Base-by-base conservation (phyloP, 2,329 filamentous ascomycete genomes). In the Pseudonectria buxi region DNA sequence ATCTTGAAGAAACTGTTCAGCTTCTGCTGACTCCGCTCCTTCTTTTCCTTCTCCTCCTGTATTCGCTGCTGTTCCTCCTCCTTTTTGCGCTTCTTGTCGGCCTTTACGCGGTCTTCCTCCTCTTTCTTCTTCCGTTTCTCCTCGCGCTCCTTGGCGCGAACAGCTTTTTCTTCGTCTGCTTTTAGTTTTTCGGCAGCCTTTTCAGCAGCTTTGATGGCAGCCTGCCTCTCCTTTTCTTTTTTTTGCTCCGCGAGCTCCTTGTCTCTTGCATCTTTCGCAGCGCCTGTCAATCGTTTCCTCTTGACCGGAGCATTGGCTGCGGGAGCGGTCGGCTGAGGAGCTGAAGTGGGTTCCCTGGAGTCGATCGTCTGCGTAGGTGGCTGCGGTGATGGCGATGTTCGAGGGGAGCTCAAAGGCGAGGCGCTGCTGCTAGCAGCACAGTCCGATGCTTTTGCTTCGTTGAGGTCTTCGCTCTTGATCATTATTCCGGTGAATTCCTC, bases 1-100 rank as follows among this genome's bases (percentile, higher is more conserved):
- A 52, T 44, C 32, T 59, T 64, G 51, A 74, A 74, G 51, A 74
- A 72, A 27, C 53, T 59, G 30, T 59, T 65, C 11, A 76, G 61
- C 40, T 56, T 67, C 47, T 59, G 60, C 56, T 69, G 72, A 34
- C 58, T 67, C 11, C 65, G 58, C n/a, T 65, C 63, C 52, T 69
- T 74, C 46, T 65, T 74, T 15, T 69, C 66, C 47, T 71, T 68
- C 30, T 65, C 63, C 25, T 65, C 59, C 40, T 62, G 56, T 2
- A 55, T 31, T 31, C 55, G 57, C 28, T 60, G 50, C 29, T 62
- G 50, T 35, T 70, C 68, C 28, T 73, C 69, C 27, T 74, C 71
- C 49, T 69, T 72, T 45, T 71, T 67, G 22, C 60, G 60, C 46
- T 63, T 68, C 52, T 71, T 72, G 30, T 64, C 58, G 0, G 60